Base-by-base conservation (phyloP, 805 yeast genomes). In the Metschnikowia borealis region DNA sequence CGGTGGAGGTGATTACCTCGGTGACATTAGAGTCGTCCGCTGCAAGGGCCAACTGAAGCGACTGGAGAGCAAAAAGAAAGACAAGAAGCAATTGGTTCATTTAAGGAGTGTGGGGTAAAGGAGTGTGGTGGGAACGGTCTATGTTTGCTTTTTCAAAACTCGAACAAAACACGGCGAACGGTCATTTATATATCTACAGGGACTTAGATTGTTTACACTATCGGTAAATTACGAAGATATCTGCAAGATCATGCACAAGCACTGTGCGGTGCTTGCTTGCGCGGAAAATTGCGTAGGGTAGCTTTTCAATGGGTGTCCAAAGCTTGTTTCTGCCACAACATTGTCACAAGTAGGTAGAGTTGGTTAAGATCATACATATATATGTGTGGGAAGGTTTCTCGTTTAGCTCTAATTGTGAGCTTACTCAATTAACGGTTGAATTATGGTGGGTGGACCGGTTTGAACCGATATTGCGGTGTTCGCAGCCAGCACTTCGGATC, bases 1-100 rank as follows among this genome's bases (percentile, higher is more conserved):
- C 48, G 17, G 49, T 46, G 21, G 52, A 44, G n/a, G 65, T 61
- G 7, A 52, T 54, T 17, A 46, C 60, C 15, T 38, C 35, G 13
- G 58, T 54, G 29, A 44, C 41, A 11, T 52, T 45, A 13, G 46
- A 20, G 15, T 48, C 54, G 17, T 44, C 54, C 11, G 51, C 54
- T 31, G 55, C 53, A 26, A 51, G 38, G 14, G 40, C 33, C 34
- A 35, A 35, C 13, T 26, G 46, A n/a, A 49, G 50, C 29, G 47
- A 39, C 46, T 46, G 50, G 21, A 49, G 42, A 26, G 26, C 17
- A 14, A 39, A 38, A 15, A 51, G 49, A 21, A 46, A 36, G 23
- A 42, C 35, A 20, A 43, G n/a, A 10, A 49, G 44, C 29, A 49
- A 26, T 31, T 37, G 46, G 40, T 21, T 38, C 48, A 46, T 46